phyloP scores from a whole-genome alignment of 441 rosid species.

The Biscutella laevigata region DNA sequence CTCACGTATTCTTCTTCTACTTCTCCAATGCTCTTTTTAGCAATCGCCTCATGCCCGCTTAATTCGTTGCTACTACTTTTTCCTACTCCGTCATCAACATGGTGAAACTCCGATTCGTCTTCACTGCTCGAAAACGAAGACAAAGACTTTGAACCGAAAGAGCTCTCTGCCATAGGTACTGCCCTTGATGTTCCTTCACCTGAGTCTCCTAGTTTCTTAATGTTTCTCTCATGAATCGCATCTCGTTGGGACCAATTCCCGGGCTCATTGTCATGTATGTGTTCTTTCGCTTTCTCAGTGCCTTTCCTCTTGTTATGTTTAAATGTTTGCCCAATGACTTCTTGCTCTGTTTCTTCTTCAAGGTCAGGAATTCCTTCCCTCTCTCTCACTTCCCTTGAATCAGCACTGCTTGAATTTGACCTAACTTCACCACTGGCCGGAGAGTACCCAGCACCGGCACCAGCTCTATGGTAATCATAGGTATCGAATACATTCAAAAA shows the following conservation, averaged over 20 bases:
- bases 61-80: constrained; percentile 30
- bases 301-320: constrained; percentile 37
- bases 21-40: constrained; percentile 35
- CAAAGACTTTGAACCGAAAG: constrained; percentile 26
- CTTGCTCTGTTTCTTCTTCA: constrained; percentile 81
- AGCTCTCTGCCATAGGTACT: constrained; percentile 32
- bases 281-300: constrained; percentile 29
- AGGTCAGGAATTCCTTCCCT: constrained; percentile 92
- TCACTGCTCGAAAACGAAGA: constrained; percentile 30
- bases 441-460: constrained; percentile 26
- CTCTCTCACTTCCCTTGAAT: constrained; percentile 84
- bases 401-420: constrained; percentile 73
- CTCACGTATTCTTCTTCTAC: constrained; percentile 37
- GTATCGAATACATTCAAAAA: constrained; percentile 65
- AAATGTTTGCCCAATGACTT: constrained; percentile 31
- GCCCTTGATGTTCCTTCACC: constrained; percentile 59
- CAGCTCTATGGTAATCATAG: constrained; percentile 34
- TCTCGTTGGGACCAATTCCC: constrained; percentile 50
- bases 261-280: constrained; percentile 8
- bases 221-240: constrained; percentile 53
- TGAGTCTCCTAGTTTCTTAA: constrained; percentile 29
- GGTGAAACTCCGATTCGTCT: constrained; percentile 34
- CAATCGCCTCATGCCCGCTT: constrained; percentile 37
- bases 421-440: constrained; percentile 32
- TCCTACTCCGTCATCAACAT: constrained; percentile 31